These are phyloP conservation scores for Chytridium lagenaria DNA, from an alignment of 371 early-diverging fungal genomes.

Conservation along the genomic window DNA sequence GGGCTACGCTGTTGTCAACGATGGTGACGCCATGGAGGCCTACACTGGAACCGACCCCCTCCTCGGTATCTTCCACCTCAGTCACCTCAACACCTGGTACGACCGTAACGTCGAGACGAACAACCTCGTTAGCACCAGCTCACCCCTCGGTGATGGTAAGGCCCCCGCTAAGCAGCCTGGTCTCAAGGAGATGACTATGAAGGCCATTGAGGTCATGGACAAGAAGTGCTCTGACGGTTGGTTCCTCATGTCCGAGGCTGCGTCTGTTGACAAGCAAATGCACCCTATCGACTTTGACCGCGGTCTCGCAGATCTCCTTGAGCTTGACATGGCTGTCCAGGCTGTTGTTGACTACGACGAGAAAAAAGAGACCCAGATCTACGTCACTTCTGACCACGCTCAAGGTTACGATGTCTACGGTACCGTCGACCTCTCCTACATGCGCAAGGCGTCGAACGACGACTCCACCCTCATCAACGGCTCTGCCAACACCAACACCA, in stretches of 20 bases:
- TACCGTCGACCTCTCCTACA: slow-evolving; percentile 61
- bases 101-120: slow-evolving; percentile 69
- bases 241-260: slow-evolving; percentile 80
- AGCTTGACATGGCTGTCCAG: slow-evolving; percentile 72
- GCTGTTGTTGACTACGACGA: slow-evolving; percentile 49
- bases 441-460: slow-evolving; percentile 35
- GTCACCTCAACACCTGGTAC: slow-evolving; percentile 74
- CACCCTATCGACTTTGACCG: slow-evolving; percentile 75
- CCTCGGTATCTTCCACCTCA: slow-evolving; percentile 71
- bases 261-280: slow-evolving; percentile 74
- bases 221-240: slow-evolving; percentile 69
- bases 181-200: slow-evolving; percentile 70
- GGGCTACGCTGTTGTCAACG: slow-evolving; percentile 68
- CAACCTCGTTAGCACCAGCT: slow-evolving; percentile 56
- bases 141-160: slow-evolving; percentile 57
- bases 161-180: slow-evolving; percentile 71
- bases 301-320: slow-evolving; percentile 72
- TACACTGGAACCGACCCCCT: slow-evolving; percentile 64
- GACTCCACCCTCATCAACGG: slow-evolving; percentile 38
- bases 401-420: slow-evolving; percentile 79
- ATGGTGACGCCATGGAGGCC: slow-evolving; percentile 58
- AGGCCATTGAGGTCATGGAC: slow-evolving; percentile 55
- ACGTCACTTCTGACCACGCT: slow-evolving; percentile 75
- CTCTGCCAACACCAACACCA: slow-evolving; percentile 26
- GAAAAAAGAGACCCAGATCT: slow-evolving; percentile 64